Evolutionary conservation across 2,329 filamentous ascomycete genomes (phyloP).

Genomic region (Colletotrichum limetticola): DNA sequence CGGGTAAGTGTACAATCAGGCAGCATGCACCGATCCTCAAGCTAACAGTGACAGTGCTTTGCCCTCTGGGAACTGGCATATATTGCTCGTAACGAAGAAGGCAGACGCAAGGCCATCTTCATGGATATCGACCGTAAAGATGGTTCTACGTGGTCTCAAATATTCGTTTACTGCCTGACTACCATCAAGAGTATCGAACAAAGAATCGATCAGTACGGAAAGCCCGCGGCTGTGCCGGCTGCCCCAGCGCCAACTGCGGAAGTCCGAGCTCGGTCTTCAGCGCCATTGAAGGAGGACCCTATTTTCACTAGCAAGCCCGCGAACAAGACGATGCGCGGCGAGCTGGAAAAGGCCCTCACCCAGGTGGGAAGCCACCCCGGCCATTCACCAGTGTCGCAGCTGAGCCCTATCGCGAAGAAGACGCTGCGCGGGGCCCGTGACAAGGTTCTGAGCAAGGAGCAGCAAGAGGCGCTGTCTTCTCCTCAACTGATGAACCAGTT

Average conservation of each 20-base stretch:
- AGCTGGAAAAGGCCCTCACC: conserved; percentile 58
- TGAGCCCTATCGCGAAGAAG: conserved; percentile 63
- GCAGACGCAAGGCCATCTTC: conserved; percentile 85
- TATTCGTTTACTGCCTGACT: conserved; percentile 75
- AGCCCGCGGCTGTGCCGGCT: conserved; percentile 49
- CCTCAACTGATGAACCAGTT: conserved; percentile 61
- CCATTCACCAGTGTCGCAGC: conserved; percentile 57
- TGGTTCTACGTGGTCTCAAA: conserved; percentile 84
- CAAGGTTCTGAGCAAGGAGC: conserved; percentile 61
- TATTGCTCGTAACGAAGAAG: conserved; percentile 79
- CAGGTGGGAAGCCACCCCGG: conserved; percentile 59
- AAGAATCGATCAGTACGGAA: conserved; percentile 73
- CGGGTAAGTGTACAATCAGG: conserved; percentile 60
- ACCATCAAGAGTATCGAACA: conserved; percentile 74
- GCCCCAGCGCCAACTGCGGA: conserved; percentile 45
- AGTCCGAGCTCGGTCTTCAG: conserved; percentile 48
- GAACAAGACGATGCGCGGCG: conserved; percentile 51
- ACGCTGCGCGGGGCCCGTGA: conserved; percentile 59
- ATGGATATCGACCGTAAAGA: conserved; percentile 86
- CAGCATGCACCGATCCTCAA: neutral
- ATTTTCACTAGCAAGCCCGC: conserved; percentile 55
- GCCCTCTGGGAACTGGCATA: conserved; percentile 91
- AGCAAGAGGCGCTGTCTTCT: conserved; percentile 63
- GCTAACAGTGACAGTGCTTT: conserved; percentile 57
- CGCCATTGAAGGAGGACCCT: conserved; percentile 56